Conservation (phyloP, 2,329 filamentous ascomycete species). For the Oidium heveae region DNA sequence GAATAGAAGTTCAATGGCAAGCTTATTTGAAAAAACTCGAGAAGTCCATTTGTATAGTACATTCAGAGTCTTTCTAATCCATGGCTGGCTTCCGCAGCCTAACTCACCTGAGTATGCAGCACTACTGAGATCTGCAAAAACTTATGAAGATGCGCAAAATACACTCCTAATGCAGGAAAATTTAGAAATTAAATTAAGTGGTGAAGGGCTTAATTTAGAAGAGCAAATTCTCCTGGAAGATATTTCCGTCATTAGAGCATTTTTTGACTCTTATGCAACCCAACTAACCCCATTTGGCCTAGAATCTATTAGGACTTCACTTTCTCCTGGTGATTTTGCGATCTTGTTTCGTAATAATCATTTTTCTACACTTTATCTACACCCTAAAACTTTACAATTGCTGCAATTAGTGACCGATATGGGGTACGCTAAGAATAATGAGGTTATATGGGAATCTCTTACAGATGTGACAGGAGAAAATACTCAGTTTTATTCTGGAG, state of each 20-base stretch:
- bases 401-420: slow-evolving; percentile 79
- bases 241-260: slow-evolving; percentile 60
- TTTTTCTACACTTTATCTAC: slow-evolving; percentile 80
- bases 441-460: slow-evolving; percentile 89
- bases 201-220: slow-evolving; percentile 33
- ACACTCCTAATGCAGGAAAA: slow-evolving; percentile 76
- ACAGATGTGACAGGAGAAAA: slow-evolving; percentile 66
- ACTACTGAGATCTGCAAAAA: slow-evolving; percentile 48
- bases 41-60: slow-evolving; percentile 84
- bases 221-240: slow-evolving; percentile 69
- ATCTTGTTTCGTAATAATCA: slow-evolving; percentile 96
- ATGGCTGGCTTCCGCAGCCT: slow-evolving; percentile 67
- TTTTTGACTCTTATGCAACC: slow-evolving; percentile 55
- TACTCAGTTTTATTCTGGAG: slow-evolving; percentile 67
- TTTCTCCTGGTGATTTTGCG: slow-evolving; percentile 55
- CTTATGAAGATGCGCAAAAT: slow-evolving; percentile 81
- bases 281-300: slow-evolving; percentile 70
- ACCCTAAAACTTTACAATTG: slow-evolving; percentile 50
- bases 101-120: slow-evolving; percentile 42
- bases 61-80: slow-evolving; percentile 69
- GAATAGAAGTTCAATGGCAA: slow-evolving; percentile 26
- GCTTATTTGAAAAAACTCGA: slow-evolving; percentile 62
- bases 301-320: slow-evolving; percentile 40
- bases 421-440: slow-evolving; percentile 65
- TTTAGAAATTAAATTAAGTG: slow-evolving; percentile 51